Percentiles rank a stretch among this genome's conserved stretches.
Evolutionary conservation across 768 basidiomycete species (phyloP).

Genomic region (Gloeophyllum trabeum): DNA sequence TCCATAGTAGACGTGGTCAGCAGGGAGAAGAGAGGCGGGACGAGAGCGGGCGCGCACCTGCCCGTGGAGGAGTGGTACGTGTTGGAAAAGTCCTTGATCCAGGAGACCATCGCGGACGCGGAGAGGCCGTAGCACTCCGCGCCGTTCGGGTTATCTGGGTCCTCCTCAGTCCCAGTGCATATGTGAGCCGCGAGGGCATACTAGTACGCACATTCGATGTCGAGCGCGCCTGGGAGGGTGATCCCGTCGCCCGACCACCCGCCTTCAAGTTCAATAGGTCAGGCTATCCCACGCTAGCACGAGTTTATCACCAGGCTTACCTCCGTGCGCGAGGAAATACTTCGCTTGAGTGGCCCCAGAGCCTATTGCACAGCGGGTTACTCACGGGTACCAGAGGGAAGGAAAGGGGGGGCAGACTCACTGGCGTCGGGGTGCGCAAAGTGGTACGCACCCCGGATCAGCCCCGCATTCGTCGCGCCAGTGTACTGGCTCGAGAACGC

Average conservation of each 20-base stretch:
- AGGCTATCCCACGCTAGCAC: no score
- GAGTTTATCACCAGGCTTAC: no score
- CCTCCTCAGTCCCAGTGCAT: not conserved
- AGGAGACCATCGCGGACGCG: conserved; percentile 44
- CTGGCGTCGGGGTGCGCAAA: conserved; percentile 43
- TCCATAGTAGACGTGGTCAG: no score
- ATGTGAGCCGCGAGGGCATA: no score
- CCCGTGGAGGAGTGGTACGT: conserved; percentile 40
- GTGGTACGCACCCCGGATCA: conserved; percentile 53
- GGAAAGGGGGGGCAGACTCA: no score
- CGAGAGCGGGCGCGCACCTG: conserved; percentile 21
- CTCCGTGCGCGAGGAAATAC: conserved; percentile 48
- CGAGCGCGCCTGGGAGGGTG: conserved; percentile 54
- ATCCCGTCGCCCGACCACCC: conserved; percentile 45
- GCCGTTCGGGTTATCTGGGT: conserved; percentile 38
- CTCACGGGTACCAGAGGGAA: no score
- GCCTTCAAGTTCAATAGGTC: no score
- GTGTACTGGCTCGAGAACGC: conserved; percentile 38
- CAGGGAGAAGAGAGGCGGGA: not conserved
- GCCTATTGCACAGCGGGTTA: no score
- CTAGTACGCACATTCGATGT: conserved; percentile 41
- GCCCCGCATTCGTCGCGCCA: conserved; percentile 40
- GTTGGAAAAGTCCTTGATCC: conserved; percentile 51
- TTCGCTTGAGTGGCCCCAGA: conserved; percentile 48
- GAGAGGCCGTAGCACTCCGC: conserved; percentile 44